Conservation (phyloP, 495 filamentous ascomycete genomes). For the Penicillium bovifimosum region DNA sequence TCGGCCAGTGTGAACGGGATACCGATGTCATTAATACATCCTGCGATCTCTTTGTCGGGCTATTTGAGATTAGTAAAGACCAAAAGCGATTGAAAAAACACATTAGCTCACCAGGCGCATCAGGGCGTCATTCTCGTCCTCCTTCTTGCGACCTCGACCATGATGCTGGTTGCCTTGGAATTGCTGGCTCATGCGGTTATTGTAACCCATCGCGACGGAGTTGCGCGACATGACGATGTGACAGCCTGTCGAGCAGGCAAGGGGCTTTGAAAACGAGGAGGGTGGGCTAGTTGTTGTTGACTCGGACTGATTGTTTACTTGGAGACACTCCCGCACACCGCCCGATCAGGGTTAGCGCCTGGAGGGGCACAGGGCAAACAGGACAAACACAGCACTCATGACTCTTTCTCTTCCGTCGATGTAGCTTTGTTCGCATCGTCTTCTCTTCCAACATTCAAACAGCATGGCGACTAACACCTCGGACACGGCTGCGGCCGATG, state of each 20-base stretch:
- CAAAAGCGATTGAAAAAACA: not conserved
- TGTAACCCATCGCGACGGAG: conserved; percentile 46
- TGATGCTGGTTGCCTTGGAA: conserved; percentile 57
- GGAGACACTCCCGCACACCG: conserved; percentile 27
- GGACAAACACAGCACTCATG: conserved; percentile 38
- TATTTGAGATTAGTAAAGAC: conserved; percentile 24
- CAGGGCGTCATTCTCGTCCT: conserved; percentile 77
- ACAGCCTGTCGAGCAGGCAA: conserved; percentile 4
- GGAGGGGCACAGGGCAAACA: conserved; percentile 40
- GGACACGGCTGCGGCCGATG: conserved; percentile 19
- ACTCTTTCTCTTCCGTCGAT: conserved; percentile 30
- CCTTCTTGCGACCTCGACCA: conserved; percentile 62
- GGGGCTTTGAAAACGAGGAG: conserved; percentile 1
- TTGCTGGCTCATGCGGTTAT: conserved; percentile 72
- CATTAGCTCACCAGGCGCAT: conserved; percentile 66
- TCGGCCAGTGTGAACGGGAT: conserved; percentile 84
- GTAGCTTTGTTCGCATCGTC: conserved; percentile 1
- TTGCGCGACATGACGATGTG: conserved; percentile 2
- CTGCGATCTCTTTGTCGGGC: conserved; percentile 85
- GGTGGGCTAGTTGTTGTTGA: conserved; percentile 20
- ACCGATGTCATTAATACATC: conserved; percentile 94
- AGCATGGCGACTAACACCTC: conserved; percentile 34
- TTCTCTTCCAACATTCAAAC: conserved; percentile 2
- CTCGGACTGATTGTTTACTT: conserved; percentile 36
- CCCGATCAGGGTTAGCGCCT: conserved; percentile 34